A percentile compares a stretch with the other conserved stretches of the same genome.
Conservation (phyloP, 176 grass and related monocot genomes). For the Rhipidocladum racemiflorum region DNA sequence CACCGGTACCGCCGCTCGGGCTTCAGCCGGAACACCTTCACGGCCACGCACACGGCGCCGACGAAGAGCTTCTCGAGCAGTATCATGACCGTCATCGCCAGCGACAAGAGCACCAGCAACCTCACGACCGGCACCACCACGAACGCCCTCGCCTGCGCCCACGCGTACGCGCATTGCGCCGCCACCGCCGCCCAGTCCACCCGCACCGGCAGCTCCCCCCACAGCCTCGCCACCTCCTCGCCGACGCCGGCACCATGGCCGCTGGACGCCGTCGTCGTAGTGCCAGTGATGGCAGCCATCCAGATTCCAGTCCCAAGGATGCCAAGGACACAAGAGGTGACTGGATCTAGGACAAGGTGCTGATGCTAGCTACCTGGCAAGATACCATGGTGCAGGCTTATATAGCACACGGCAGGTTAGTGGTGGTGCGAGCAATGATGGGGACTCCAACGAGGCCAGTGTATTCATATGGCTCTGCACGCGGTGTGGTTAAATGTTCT, state of each 20-base stretch:
- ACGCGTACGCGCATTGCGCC: conserved; percentile 34
- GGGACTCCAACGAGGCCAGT: neutral
- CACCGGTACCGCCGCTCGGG: conserved; percentile 69
- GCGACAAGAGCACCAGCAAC: conserved; percentile 34
- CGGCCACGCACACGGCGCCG: conserved; percentile 26
- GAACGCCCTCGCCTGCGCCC: conserved; percentile 21
- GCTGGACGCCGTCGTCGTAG: neutral
- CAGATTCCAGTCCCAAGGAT: neutral
- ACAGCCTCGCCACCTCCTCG: conserved; percentile 20
- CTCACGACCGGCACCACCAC: conserved; percentile 51
- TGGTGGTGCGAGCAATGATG: neutral
- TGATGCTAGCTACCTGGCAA: neutral
- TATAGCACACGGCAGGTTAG: conserved; percentile 16
- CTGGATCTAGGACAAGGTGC: neutral
- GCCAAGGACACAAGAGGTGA: neutral
- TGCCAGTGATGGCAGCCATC: neutral
- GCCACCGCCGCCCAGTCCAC: conserved; percentile 39
- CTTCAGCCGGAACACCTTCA: conserved; percentile 31
- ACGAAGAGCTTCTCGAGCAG: conserved; percentile 71
- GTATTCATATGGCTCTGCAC: too few relatives aligned
- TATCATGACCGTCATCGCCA: conserved; percentile 68
- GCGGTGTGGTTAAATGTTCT: too few relatives aligned
- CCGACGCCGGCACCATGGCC: neutral
- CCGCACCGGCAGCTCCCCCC: conserved; percentile 36
- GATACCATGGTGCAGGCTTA: neutral